Percentiles rank a stretch among this genome's conserved stretches.
Conservation (phyloP, 2,329 filamentous ascomycete genomes). For the Talaromyces funiculosus region DNA sequence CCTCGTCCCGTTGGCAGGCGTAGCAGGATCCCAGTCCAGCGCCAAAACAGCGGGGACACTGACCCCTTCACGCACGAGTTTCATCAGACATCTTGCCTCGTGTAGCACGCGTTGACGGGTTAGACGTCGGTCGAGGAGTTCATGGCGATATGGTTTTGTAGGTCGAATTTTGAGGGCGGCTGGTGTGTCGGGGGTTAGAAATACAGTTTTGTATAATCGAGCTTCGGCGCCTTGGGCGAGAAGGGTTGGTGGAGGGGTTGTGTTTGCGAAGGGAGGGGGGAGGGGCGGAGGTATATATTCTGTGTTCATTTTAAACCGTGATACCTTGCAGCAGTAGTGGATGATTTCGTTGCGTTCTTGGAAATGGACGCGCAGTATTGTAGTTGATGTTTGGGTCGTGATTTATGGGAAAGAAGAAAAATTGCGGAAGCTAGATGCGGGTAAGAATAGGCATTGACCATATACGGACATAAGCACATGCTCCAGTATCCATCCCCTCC, state of each 20-base stretch:
- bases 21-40: constrained; percentile 50
- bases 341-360: too few species aligned
- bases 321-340: neutral
- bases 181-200: constrained; percentile 61
- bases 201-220: constrained; percentile 81
- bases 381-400: neutral
- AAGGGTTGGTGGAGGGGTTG: constrained; percentile 59
- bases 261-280: constrained; percentile 60
- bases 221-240: constrained; percentile 94
- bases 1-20: constrained; percentile 45
- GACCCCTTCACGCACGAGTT: constrained; percentile 72
- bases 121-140: constrained; percentile 77
- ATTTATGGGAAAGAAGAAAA: neutral
- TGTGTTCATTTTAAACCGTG: neutral
- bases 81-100: constrained; percentile 78
- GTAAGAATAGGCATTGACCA: neutral
- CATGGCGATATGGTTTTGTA: constrained; percentile 85
- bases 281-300: constrained; percentile 38
- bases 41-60: constrained; percentile 76
- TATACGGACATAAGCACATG: neutral
- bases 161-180: constrained; percentile 89
- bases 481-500: neutral
- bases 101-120: constrained; percentile 82
- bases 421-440: constrained; percentile 7
- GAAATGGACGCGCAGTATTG: neutral